These are phyloP conservation scores for Paramecium tetraurelia DNA, from an alignment of 73 alveolate species.

Conservation along the genomic window DNA sequence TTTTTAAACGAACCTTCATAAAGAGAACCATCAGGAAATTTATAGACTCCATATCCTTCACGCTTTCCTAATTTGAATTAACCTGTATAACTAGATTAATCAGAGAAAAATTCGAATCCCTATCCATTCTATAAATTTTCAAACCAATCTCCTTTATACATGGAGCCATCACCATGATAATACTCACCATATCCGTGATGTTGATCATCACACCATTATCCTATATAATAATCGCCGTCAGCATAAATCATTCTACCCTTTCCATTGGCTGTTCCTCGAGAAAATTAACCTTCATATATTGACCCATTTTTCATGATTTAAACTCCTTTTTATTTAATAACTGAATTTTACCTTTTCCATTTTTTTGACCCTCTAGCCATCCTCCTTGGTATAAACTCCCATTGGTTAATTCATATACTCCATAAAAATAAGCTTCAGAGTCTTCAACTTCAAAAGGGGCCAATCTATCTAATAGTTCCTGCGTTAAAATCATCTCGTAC, in stretches of 20 bases:
- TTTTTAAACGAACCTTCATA: constrained; percentile 53
- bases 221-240: constrained; percentile 77
- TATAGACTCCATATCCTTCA: constrained; percentile 65
- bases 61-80: constrained; percentile 61
- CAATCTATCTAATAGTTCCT: background rate
- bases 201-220: constrained; percentile 77
- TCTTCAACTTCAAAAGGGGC: constrained; percentile 23
- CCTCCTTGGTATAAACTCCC: constrained; percentile 63
- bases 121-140: constrained; percentile 66
- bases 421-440: constrained; percentile 28
- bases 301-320: constrained; percentile 52
- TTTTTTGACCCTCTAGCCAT: constrained; percentile 59
- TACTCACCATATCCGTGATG: constrained; percentile 66
- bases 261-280: constrained; percentile 80
- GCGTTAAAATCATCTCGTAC: background rate
- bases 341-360: constrained; percentile 69
- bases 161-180: constrained; percentile 51
- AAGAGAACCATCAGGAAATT: constrained; percentile 74
- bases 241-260: constrained; percentile 79
- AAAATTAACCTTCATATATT: constrained; percentile 52
- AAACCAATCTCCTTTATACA: constrained; percentile 69
- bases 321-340: constrained; percentile 58
- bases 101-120: constrained; percentile 58
- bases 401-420: constrained; percentile 53
- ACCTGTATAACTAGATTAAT: constrained; percentile 66